Evolutionary conservation across 2,329 filamentous ascomycete genomes (phyloP), one percentile per base, ranked within the genome.

Genomic region (Zymoseptoria ardabiliae): DNA sequence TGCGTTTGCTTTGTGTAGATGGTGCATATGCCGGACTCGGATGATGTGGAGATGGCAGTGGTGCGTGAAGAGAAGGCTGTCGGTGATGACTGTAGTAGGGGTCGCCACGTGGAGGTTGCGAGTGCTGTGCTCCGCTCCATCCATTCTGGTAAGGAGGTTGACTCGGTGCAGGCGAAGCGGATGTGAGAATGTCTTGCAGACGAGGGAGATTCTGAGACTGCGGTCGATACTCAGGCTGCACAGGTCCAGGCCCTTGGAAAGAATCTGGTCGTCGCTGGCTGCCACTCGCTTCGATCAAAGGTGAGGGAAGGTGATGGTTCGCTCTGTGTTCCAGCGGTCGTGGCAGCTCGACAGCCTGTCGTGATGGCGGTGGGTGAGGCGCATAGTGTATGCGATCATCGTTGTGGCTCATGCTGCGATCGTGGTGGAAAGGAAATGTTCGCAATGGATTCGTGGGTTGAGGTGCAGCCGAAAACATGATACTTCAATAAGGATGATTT

Each of bases 111-210:
- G 35, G 13, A 17, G 35, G 35, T n/a, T 17, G 11, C 51, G 58
- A 65, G 41, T 56, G 62, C 20, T 66, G 61, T 53, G 54, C 57
- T 50, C 63, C 55, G 28, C 58, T 56, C 23, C 58, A 51, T 11
- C 51, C 22, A 19, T 53, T 23, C 13, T 54, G 61, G 30, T 63
- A 63, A 22, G 50, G 50, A 13, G 63, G 54, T 19, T 61, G 59
- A 49, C 58, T 58, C 41, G 60, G 54, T 50, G 55, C 57, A 54
- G 55, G 58, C 50, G 62, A 57, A 20, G 54, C 53, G 54, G 67
- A 66, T n/a, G 67, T 67, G 20, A 72, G 52, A 20, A 72, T 70
- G 53, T 72, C 70, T 21, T 67, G 64, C 1, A 72, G 55, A 25
- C 69, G 67, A 28, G 70, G 69, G 17, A 71, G 55, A 23, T 57